Conservation (phyloP, 73 alveolate genomes). For the Tetrahymena malaccensis region DNA sequence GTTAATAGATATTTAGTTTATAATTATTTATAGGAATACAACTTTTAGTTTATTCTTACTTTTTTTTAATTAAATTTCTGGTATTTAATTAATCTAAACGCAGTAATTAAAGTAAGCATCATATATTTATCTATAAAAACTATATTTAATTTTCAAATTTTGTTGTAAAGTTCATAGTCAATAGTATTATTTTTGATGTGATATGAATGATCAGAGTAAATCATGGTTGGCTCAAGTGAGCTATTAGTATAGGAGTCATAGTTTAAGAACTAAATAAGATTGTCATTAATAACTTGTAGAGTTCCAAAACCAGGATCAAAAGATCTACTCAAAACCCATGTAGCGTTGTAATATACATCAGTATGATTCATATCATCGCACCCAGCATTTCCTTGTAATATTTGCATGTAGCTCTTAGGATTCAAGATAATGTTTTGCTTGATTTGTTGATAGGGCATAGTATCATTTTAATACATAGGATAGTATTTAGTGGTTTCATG, state of each 20-base stretch:
- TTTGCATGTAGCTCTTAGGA: background rate
- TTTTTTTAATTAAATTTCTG: too few relatives aligned
- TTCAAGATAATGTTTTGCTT: background rate
- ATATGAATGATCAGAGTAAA: background rate
- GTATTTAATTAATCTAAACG: too few relatives aligned
- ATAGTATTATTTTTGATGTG: background rate
- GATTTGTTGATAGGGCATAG: background rate
- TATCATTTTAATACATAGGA: background rate
- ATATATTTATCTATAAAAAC: too few relatives aligned
- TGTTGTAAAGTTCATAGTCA: background rate
- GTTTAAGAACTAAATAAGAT: background rate
- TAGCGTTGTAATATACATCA: background rate
- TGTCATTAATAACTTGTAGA: background rate
- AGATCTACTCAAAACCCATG: background rate
- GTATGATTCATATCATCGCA: background rate
- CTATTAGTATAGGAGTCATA: background rate
- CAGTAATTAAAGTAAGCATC: too few relatives aligned
- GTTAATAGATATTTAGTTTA: too few relatives aligned
- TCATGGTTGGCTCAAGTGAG: background rate
- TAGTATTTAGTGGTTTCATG: background rate
- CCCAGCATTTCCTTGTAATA: background rate
- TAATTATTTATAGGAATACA: too few relatives aligned
- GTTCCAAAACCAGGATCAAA: background rate
- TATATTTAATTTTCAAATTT: background rate
- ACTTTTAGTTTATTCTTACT: too few relatives aligned